Conservation (phyloP, 2,329 filamentous ascomycete species). For the Aspergillus fumigatus region DNA sequence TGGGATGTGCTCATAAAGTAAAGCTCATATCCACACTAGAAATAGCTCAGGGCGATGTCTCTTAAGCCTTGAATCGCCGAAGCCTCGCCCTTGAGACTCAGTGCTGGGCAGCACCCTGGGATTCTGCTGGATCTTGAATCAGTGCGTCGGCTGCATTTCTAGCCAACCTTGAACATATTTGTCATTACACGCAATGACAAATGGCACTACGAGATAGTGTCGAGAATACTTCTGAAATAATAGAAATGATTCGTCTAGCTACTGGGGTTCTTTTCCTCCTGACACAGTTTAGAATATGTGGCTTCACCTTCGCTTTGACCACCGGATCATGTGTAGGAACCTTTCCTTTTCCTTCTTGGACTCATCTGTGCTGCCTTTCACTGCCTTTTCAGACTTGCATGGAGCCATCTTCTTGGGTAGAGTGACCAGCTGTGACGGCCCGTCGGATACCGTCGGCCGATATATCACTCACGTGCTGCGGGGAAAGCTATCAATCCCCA, state of each 20-base stretch:
- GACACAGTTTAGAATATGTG: background rate
- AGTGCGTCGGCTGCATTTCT: background rate
- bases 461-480: slow-evolving; percentile 21
- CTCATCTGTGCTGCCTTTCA: background rate
- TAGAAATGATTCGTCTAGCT: background rate
- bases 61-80: background rate
- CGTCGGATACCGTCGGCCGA: slow-evolving; percentile 11
- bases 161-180: background rate
- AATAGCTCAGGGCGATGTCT: background rate
- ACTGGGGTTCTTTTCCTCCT: background rate
- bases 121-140: background rate
- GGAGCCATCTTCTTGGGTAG: background rate
- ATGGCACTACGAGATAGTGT: background rate
- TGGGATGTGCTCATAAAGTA: background rate
- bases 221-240: background rate
- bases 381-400: background rate
- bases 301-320: background rate
- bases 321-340: background rate
- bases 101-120: background rate
- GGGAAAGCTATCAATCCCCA: slow-evolving; percentile 16
- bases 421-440: background rate
- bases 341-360: background rate
- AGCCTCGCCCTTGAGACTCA: background rate
- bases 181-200: background rate
- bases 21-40: background rate